phyloP scores from a whole-genome alignment of 208 protist species.

The Herpetomonas tarakana region DNA sequence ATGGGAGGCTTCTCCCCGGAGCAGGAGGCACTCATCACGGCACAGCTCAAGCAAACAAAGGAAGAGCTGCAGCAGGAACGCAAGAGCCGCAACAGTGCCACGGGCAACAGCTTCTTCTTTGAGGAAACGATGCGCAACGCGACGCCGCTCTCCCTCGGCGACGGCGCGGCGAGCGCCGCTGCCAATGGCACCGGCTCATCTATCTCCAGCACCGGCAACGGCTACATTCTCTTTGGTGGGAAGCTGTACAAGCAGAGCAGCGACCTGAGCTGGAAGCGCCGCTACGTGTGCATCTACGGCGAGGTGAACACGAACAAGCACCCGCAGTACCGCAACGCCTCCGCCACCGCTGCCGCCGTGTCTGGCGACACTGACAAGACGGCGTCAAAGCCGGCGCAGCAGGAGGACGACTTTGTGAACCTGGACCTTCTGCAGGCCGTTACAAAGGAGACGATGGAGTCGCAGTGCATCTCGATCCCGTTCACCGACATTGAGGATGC shows the following conservation, averaged over 20 bases:
- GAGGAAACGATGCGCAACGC: background rate
- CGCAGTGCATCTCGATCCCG: conserved; percentile 13
- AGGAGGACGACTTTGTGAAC: conserved; percentile 8
- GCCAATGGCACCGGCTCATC: background rate
- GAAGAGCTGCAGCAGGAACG: conserved; percentile 17
- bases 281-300: conserved; percentile 18
- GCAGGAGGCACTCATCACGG: conserved; percentile 10
- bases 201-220: background rate
- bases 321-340: background rate
- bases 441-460: conserved; percentile 7
- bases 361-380: background rate
- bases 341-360: background rate
- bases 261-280: conserved; percentile 15
- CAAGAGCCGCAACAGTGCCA: background rate
- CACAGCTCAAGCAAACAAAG: conserved; percentile 13
- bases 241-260: conserved; percentile 17
- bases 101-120: background rate
- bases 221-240: conserved; percentile 12
- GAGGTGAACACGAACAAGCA: conserved; percentile 1
- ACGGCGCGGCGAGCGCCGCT: background rate
- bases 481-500: conserved; percentile 18
- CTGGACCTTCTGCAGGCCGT: conserved; percentile 16
- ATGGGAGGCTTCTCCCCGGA: conserved; percentile 7
- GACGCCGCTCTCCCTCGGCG: conserved; percentile 5
- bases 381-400: background rate